Evolutionary conservation across 2,329 filamentous ascomycete genomes (phyloP), one percentile per base, ranked within the genome.

Genomic region (Diplodia sapinea): DNA sequence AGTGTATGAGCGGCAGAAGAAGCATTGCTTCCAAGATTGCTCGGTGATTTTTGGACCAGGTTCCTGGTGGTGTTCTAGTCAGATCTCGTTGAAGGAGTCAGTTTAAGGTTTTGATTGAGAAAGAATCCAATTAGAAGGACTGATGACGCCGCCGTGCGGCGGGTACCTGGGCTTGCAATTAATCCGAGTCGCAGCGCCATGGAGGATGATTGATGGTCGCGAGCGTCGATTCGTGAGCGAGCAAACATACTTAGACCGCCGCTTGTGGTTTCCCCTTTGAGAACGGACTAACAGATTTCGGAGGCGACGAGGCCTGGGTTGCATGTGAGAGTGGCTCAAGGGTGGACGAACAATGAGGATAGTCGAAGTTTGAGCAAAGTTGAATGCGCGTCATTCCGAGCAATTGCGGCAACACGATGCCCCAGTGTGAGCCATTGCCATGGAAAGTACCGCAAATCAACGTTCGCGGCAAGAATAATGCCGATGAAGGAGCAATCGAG

Each of bases 51-150:
- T 62, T 62, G 43, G 43, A 7, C 17, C 26, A 9, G 29, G 17
- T 62, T 20, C 11, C 29, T 15, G 40, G 12, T 43, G 40, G 29
- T 50, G 29, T 50, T 33, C 29, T 50, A 62, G 57, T 62, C 57
- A 62, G 57, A 33, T 15, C 12, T 26, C 9, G 17, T 33, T 9
- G 9, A 17, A 36, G 57, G 49, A 62, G 57, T 62, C 57, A 62
- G 40, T 62, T 62, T 62, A 62, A 47, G 57, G 40, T 62, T 62
- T 62, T 33, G 15, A 11, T 12, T 26, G 56, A 43, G 49, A 33
- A 40, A 26, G 23, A 49, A 29, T 20, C 43, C 13, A n/a, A 36
- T 50, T 29, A 36, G 13, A 13, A 36, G 17, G 9, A 50, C 33
- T 12, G 43, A 62, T 62, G 57, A 36, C 26, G 17, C 17, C 17